phyloP scores from a whole-genome alignment of 2,329 filamentous ascomycete species.

The Fusarium guadeloupense region DNA sequence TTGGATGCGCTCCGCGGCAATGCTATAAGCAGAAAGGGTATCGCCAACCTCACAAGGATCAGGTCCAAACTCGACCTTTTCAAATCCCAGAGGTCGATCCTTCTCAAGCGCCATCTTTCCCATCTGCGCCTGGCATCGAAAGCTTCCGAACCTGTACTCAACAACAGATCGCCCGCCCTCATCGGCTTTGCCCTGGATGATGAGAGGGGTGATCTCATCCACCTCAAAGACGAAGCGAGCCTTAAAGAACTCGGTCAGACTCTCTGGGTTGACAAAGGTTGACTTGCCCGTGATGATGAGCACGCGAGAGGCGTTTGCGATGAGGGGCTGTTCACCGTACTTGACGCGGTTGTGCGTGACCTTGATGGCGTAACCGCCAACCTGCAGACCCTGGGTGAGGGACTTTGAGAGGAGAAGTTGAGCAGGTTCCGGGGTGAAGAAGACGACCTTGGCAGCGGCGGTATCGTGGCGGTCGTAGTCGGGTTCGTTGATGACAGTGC shows the following conservation, averaged over 20 bases:
- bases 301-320: conserved; percentile 55
- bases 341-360: conserved; percentile 61
- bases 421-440: conserved; percentile 55
- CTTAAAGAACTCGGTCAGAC: conserved; percentile 54
- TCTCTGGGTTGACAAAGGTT: conserved; percentile 54
- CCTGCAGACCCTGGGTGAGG: conserved; percentile 45
- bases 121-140: conserved; percentile 63
- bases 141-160: conserved; percentile 65
- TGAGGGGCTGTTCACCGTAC: conserved; percentile 45
- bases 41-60: conserved; percentile 53
- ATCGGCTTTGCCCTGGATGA: conserved; percentile 37
- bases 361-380: conserved; percentile 50
- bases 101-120: conserved; percentile 54
- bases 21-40: conserved; percentile 43
- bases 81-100: conserved; percentile 47
- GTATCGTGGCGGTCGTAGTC: conserved; percentile 48
- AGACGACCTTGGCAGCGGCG: conserved; percentile 60
- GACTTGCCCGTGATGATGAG: conserved; percentile 59
- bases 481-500: conserved; percentile 61
- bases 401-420: conserved; percentile 44
- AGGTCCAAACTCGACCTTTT: conserved; percentile 51
- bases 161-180: conserved; percentile 46
- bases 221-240: conserved; percentile 57
- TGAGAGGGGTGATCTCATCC: conserved; percentile 51
- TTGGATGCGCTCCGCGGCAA: conserved; percentile 48